phyloP scores from a whole-genome alignment of 371 early-diverging fungal genomes.

The Apophysomyces ossiformis region DNA sequence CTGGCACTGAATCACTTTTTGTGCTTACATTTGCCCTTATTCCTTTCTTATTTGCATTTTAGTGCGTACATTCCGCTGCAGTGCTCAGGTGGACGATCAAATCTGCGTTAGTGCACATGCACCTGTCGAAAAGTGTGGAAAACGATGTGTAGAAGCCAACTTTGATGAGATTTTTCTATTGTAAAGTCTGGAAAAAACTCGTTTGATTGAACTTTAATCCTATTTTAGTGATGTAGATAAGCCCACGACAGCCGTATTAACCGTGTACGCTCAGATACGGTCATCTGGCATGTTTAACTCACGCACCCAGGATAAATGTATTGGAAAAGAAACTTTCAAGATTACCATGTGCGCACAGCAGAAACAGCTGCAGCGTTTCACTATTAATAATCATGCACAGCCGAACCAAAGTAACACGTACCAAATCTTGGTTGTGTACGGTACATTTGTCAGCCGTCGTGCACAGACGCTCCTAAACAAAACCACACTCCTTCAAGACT shows the following conservation, averaged over 20 bases:
- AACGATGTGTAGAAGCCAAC: conserved; percentile 29
- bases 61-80: conserved; percentile 32
- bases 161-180: conserved; percentile 46
- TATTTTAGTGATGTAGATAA: conserved; percentile 30
- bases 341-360: conserved; percentile 23
- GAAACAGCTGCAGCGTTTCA: conserved; percentile 30
- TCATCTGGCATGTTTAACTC: conserved; percentile 14
- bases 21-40: neutral
- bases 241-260: conserved; percentile 27
- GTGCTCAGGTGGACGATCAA: conserved; percentile 35
- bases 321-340: conserved; percentile 25
- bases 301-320: conserved; percentile 22
- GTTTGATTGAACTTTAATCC: neutral
- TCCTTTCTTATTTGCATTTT: neutral
- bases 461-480: conserved; percentile 31
- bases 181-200: conserved; percentile 18
- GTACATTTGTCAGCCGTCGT: conserved; percentile 29
- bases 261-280: conserved; percentile 30
- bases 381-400: conserved; percentile 20
- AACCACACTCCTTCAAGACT: conserved; percentile 31
- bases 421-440: conserved; percentile 34
- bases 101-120: conserved; percentile 27
- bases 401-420: conserved; percentile 21
- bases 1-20: neutral
- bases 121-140: conserved; percentile 31